phyloP scores from a whole-genome alignment of 805 yeast species.

The Metschnikowia matae region DNA sequence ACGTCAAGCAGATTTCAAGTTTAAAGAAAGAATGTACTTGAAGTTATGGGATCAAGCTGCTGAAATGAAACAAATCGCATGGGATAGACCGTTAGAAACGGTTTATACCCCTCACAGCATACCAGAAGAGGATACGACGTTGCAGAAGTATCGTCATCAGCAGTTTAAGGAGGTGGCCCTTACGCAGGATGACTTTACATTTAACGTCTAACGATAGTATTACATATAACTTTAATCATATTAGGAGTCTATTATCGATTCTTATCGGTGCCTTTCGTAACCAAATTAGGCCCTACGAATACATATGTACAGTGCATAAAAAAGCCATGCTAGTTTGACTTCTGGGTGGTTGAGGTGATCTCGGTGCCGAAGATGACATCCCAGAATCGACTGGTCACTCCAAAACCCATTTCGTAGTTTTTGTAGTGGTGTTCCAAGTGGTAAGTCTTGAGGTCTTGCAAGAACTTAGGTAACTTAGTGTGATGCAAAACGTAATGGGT shows the following conservation, averaged over 20 bases:
- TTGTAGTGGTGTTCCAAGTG: constrained; percentile 98
- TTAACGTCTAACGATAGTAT: background rate
- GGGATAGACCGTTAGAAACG: background rate
- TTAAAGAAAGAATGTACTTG: constrained; percentile 9
- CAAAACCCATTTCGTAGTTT: constrained; percentile 94
- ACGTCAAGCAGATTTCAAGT: background rate
- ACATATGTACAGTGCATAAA: background rate
- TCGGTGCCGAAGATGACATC: constrained; percentile 86
- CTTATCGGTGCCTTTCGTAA: background rate
- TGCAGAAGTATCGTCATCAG: background rate
- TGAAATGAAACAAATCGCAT: constrained; percentile 8
- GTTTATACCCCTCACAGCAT: background rate
- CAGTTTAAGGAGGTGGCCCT: constrained; percentile 2
- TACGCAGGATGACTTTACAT: constrained; percentile 2
- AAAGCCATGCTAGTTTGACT: constrained; percentile 24
- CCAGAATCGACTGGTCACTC: constrained; percentile 94
- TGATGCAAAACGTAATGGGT: constrained; percentile 96
- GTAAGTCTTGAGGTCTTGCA: constrained; percentile 78
- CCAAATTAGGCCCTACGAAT: background rate
- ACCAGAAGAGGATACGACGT: background rate
- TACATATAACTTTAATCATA: background rate
- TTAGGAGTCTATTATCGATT: background rate
- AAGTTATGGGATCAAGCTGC: constrained; percentile 9
- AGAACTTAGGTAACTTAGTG: constrained; percentile 67
- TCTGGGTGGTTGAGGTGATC: constrained; percentile 49